A percentile compares a stretch with the other conserved stretches of the same genome.
Evolutionary conservation across 306 rosid species (phyloP).

Genomic region (Castanea mollissima): DNA sequence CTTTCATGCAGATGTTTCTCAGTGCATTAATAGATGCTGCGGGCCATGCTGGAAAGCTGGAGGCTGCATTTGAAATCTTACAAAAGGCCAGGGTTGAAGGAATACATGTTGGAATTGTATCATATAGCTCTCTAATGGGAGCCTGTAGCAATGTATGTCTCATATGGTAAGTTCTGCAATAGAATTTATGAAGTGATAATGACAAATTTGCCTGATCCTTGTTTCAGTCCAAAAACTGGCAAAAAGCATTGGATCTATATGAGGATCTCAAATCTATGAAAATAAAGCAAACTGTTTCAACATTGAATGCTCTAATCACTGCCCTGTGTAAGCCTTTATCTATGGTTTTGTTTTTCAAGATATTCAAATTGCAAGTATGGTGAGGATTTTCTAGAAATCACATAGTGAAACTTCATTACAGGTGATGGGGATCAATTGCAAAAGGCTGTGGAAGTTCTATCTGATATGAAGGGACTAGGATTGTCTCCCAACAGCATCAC

Average conservation of each 20-base stretch:
- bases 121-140: slow-evolving; percentile 97
- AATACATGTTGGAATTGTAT: slow-evolving; percentile 52
- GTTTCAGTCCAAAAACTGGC: slow-evolving; percentile 85
- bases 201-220: not conserved
- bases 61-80: slow-evolving; percentile 80
- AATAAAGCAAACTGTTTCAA: slow-evolving; percentile 62
- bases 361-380: not conserved
- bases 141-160: slow-evolving; percentile 94
- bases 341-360: not conserved
- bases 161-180: slow-evolving; percentile 9
- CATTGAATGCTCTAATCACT: slow-evolving; percentile 88
- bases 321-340: slow-evolving; percentile 72
- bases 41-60: slow-evolving; percentile 89
- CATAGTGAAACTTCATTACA: slow-evolving; percentile 37
- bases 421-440: slow-evolving; percentile 88
- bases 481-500: slow-evolving; percentile 81
- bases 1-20: slow-evolving; percentile 73
- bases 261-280: slow-evolving; percentile 70
- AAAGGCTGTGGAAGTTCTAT: slow-evolving; percentile 78
- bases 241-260: slow-evolving; percentile 76
- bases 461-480: slow-evolving; percentile 76
- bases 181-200: not conserved
- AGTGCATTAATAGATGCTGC: slow-evolving; percentile 96
- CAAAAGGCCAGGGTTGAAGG: slow-evolving; percentile 63
- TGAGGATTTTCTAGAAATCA: slow-evolving; percentile 9